Evolutionary conservation across 2,329 filamentous ascomycete species (phyloP).

Genomic region (Fusarium sororula): DNA sequence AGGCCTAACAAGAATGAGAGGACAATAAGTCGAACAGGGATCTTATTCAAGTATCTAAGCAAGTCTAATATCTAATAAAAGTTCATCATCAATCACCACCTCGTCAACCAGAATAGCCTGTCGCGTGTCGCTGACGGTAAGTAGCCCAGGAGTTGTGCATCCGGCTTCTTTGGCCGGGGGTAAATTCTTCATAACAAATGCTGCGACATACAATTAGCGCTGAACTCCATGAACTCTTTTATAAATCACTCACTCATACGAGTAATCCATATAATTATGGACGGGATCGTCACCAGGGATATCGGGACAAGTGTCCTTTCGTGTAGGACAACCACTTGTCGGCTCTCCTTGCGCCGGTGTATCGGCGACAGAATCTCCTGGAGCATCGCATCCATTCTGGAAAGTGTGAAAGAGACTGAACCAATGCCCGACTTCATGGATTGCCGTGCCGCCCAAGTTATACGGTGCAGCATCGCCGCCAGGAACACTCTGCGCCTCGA

Average conservation of each 20-base stretch:
- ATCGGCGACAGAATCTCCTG: background rate
- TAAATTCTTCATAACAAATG: slow-evolving; percentile 1
- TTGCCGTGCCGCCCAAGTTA: background rate
- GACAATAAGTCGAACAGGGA: background rate
- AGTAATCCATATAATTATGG: slow-evolving; percentile 8
- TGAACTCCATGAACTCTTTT: background rate
- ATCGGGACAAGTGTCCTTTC: background rate
- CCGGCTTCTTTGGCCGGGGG: background rate
- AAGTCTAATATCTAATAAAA: background rate
- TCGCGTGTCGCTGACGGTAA: background rate
- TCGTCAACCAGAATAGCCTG: background rate
- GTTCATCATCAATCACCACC: no score
- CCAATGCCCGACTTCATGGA: slow-evolving; percentile 3
- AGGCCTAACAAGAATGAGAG: background rate
- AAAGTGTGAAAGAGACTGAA: background rate
- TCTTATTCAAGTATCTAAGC: background rate
- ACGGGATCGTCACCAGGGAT: background rate
- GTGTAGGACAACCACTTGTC: background rate
- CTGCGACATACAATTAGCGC: background rate
- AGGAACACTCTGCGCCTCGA: background rate
- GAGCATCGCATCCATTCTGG: background rate
- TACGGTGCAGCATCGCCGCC: background rate
- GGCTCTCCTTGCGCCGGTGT: background rate
- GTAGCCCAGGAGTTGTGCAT: slow-evolving; percentile 4
- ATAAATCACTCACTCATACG: background rate